A percentile compares a stretch with the other conserved stretches of the same genome.
phyloP scores from a whole-genome alignment of 2,329 filamentous ascomycete species.

The Fusarium dlaminii region DNA sequence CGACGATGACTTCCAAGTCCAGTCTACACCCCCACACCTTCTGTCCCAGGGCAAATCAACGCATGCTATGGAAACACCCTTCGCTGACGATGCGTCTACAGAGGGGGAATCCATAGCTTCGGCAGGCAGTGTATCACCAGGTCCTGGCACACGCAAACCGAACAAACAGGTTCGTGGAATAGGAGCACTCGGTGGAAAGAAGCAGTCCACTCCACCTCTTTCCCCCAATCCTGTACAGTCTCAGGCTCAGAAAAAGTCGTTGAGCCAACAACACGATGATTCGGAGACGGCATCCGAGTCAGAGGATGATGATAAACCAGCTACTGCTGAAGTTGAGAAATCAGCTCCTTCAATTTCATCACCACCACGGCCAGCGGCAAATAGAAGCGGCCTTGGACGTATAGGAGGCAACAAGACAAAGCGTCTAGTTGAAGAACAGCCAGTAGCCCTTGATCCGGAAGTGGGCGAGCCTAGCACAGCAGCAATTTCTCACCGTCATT shows the following conservation, averaged over 20 bases:
- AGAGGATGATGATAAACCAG: constrained; percentile 47
- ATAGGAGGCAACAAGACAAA: constrained; percentile 51
- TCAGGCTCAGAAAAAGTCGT: not conserved
- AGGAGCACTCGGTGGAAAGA: constrained; percentile 50
- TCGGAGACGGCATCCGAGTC: constrained; percentile 58
- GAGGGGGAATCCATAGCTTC: constrained; percentile 42
- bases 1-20: constrained; percentile 63
- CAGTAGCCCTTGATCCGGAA: constrained; percentile 8
- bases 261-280: constrained; percentile 35
- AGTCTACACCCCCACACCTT: constrained; percentile 56
- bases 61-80: constrained; percentile 4
- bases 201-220: constrained; percentile 41
- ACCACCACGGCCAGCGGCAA: constrained; percentile 37
- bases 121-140: not conserved
- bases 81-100: constrained; percentile 45
- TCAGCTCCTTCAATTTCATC: constrained; percentile 34
- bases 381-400: constrained; percentile 51
- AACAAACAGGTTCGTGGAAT: constrained; percentile 40
- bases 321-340: constrained; percentile 31
- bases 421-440: constrained; percentile 11
- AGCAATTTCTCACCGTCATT: constrained; percentile 10
- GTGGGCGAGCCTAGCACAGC: not conserved
- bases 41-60: constrained; percentile 39
- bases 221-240: constrained; percentile 25
- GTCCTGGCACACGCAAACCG: constrained; percentile 21